Base-by-base conservation (phyloP, 176 grass and related monocot species). In the Themeda triandra region DNA sequence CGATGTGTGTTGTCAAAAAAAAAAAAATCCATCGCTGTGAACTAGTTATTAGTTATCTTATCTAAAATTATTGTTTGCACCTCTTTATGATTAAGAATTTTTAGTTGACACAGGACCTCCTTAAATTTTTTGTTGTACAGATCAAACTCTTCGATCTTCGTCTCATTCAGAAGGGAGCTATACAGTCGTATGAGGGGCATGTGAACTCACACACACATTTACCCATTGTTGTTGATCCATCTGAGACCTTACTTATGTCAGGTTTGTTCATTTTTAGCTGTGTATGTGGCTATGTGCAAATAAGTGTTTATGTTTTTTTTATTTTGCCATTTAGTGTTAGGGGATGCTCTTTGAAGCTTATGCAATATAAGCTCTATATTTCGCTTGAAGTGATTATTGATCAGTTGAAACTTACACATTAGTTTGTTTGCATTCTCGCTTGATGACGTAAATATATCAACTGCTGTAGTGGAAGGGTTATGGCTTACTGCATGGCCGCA, bases 111-210 rank as follows among this genome's bases (percentile, higher is more conserved):
- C 56, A 72, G 44, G n/a, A 33, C 45, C 66, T 83, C 45, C 66
- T 83, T 45, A 66, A 35, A n/a, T 13, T 59, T 80, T 66, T 87
- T 88, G 28, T 81, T 60, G 13, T 92, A 62, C 84, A 98, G 96
- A 98, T 98, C 66, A 90, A 98, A 63, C 91, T 98, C 40, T 98
- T 95, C 79, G 96, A 98, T 87, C 78, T 88, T 37, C 96, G 96
- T 82, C 82, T 91, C 44, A 79, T 88, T 63, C 78, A 91, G 53
- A 93, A 89, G 74, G 96, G 88, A 76, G 87, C 77, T 44, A 86
- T 95, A 75, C 96, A 98, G 70, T 92, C 85, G 37, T 98, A 98
- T 36, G 87, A 77, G 32, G 96, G 92, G 23, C 96, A 98, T 81
- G 83, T 90, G 45, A 98, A 95, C 71, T 90, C 92, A 76, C 93